Conservation (phyloP, 768 basidiomycete species). For the Amanita phalloides region DNA sequence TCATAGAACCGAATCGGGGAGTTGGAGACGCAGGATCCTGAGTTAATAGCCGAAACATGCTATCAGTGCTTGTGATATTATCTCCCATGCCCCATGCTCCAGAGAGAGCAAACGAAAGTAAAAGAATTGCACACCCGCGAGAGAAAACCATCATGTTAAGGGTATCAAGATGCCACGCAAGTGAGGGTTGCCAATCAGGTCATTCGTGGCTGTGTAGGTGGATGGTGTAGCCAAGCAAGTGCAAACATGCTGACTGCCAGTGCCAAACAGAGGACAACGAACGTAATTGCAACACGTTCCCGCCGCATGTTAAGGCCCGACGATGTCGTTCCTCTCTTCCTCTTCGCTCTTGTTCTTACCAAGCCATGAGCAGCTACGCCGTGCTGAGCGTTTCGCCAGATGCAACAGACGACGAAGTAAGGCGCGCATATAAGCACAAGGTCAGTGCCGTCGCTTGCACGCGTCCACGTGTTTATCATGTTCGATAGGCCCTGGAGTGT, state of each 20-base stretch:
- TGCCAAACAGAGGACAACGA: not conserved
- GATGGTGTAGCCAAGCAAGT: not conserved
- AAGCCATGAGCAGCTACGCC: slow-evolving; percentile 1
- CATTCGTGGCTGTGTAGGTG: too few species aligned
- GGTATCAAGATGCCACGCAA: not conserved
- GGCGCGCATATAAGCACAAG: slow-evolving; percentile 4
- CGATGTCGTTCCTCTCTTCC: not conserved
- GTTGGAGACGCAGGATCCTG: not conserved
- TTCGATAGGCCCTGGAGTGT: slow-evolving; percentile 38
- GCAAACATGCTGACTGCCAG: too few species aligned
- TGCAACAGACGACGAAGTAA: slow-evolving; percentile 4
- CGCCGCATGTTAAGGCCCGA: slow-evolving; percentile 5
- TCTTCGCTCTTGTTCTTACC: not conserved
- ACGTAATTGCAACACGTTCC: slow-evolving; percentile 2
- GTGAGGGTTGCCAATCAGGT: too few species aligned
- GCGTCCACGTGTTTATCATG: not conserved
- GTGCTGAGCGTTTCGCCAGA: slow-evolving; percentile 1
- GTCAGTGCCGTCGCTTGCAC: not conserved
- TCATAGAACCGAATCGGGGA: not conserved
- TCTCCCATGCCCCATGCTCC: not conserved
- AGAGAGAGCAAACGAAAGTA: not conserved
- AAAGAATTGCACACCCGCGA: not conserved
- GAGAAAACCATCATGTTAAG: not conserved
- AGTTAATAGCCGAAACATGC: not conserved
- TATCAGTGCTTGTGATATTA: not conserved